Base-by-base conservation (phyloP, 306 rosid species). In the apple (Malus domestica) region DNA sequence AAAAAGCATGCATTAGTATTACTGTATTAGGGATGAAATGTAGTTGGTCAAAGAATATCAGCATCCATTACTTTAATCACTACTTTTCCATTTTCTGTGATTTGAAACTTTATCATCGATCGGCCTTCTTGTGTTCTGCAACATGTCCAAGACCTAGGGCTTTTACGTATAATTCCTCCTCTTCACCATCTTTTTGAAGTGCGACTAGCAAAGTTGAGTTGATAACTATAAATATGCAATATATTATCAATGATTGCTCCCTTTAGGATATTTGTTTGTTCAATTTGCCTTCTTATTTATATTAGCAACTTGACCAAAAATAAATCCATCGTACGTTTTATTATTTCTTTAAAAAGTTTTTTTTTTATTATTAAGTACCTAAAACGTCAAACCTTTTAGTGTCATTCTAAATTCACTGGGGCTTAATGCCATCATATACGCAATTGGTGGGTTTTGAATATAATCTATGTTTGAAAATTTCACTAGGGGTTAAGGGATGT, bases 1-100 rank as follows among this genome's bases (percentile, higher is more conserved):
- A 38, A 38, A 38, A 15, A 49, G 54, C 19, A 33, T 49, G 44
- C 70, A 61, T 45, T 19, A 14, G 42, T 38, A 38, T 38, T 38
- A 38, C 42, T 7, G 19, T 11, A 19, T 9, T 33, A 3, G 46
- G 4, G 49, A n/a, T 29, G 49, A 15, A 30, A 62, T 29, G 35
- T 3, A 51, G 8, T 63, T 20, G 78, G 70, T 74, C 78, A 74
- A 62, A 74, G 60, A 62, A 45, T 74, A 62, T 45, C 70, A 29
- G 10, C 61, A 29, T 30, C 70, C 29, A 62, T 59, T 60, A 60
- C 77, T 73, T 60, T 60, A 40, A 40, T 30, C 32, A 7, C 58
- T 45, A 29, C 68, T 64, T 62, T 38, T 63, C 69, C 30, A 45
- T 8, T 32, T 46, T 59, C 6, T 44, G 46, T 27, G 70, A 45